Percentiles rank a stretch among this genome's conserved stretches.
phyloP scores from a whole-genome alignment of 139 green algal species.

The Yamagishiella unicocca region DNA sequence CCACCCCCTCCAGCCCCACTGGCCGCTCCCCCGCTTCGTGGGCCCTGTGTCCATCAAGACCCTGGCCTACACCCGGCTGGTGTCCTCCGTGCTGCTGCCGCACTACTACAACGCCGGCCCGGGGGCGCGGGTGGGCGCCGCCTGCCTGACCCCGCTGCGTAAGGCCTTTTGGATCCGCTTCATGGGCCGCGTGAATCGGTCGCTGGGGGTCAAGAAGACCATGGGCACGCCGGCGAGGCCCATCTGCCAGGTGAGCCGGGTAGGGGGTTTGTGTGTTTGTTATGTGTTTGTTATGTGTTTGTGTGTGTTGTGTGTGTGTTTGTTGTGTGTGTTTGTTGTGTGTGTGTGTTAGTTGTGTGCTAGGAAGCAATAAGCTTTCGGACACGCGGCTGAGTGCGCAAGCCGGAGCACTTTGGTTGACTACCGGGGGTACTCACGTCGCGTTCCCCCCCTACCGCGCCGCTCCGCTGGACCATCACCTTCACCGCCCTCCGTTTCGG shows the following conservation, averaged over 20 bases:
- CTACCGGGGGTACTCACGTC: too few species aligned
- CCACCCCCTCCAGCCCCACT: slow-evolving; percentile 35
- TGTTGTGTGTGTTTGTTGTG: too few species aligned
- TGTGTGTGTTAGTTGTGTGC: too few species aligned
- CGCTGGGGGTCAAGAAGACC: slow-evolving; percentile 11
- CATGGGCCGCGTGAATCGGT: slow-evolving; percentile 17
- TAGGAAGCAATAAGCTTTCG: too few species aligned
- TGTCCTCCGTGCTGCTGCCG: slow-evolving; percentile 12
- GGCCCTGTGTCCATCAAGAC: slow-evolving; percentile 27
- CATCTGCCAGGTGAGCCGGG: slow-evolving; percentile 41
- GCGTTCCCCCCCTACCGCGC: too few species aligned
- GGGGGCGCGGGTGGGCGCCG: neutral
- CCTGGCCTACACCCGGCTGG: slow-evolving; percentile 27
- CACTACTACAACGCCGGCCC: neutral
- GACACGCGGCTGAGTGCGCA: too few species aligned
- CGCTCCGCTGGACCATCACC: too few species aligned
- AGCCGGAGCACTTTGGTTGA: too few species aligned
- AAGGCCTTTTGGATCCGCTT: slow-evolving; percentile 41
- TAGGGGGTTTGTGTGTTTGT: neutral
- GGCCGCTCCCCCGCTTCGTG: slow-evolving; percentile 37
- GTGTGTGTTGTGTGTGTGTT: too few species aligned
- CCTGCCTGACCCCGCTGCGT: slow-evolving; percentile 31
- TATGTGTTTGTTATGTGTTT: too few species aligned
- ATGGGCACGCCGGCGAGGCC: slow-evolving; percentile 20
- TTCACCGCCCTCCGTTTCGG: neutral